Evolutionary conservation across 2,329 filamentous ascomycete species (phyloP).

Genomic region (Aspergillus quadrilineatus): DNA sequence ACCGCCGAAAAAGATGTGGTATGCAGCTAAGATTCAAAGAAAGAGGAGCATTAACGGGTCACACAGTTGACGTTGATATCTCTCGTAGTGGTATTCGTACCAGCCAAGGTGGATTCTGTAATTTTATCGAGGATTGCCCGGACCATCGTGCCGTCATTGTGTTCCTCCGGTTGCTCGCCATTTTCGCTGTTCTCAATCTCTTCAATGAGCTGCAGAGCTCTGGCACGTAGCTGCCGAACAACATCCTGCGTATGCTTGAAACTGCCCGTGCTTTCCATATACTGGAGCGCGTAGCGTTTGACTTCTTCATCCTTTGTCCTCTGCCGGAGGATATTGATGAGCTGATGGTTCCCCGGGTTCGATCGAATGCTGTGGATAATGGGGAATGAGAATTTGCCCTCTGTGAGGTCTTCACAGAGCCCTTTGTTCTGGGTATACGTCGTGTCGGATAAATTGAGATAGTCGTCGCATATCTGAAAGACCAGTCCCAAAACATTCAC

Average conservation of each 20-base stretch:
- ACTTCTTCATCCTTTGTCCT: conserved; percentile 83
- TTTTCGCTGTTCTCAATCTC: conserved; percentile 56
- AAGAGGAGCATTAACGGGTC: neutral
- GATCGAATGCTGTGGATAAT: conserved; percentile 86
- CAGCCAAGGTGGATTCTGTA: conserved; percentile 42
- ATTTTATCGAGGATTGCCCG: conserved; percentile 70
- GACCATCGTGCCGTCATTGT: conserved; percentile 58
- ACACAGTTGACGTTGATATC: neutral
- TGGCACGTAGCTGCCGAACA: conserved; percentile 61
- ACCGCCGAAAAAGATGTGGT: neutral
- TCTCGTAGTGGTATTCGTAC: conserved; percentile 11
- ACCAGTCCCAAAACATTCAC: conserved; percentile 59
- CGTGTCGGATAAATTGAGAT: conserved; percentile 74
- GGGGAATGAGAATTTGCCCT: conserved; percentile 95
- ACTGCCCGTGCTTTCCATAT: conserved; percentile 87
- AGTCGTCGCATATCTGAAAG: conserved; percentile 64
- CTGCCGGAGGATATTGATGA: conserved; percentile 90
- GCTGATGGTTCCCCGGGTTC: conserved; percentile 60
- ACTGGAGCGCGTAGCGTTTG: conserved; percentile 84
- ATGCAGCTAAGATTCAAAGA: neutral
- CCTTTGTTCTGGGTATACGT: conserved; percentile 87
- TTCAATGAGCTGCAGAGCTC: conserved; percentile 63
- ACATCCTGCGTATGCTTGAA: conserved; percentile 81
- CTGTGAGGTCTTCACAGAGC: conserved; percentile 89
- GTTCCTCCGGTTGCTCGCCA: conserved; percentile 39